Evolutionary conservation across 2,329 filamentous ascomycete genomes (phyloP).

Genomic region (Xylariaceae sp.): DNA sequence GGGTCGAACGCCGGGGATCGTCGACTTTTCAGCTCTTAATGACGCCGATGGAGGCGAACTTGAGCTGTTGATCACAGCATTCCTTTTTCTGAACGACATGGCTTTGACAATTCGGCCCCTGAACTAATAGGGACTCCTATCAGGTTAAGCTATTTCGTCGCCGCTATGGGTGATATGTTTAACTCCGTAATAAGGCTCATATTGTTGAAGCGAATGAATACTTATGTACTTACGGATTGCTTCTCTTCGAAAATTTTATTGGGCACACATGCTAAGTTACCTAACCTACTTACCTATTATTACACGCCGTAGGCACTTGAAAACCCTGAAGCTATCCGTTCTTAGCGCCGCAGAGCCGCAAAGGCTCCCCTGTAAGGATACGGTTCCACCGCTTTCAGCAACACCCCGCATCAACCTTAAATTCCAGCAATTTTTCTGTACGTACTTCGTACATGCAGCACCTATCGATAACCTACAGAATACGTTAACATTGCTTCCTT

Average conservation of each 20-base stretch:
- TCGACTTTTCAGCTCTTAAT: slow-evolving; percentile 41
- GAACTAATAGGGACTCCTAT: background rate
- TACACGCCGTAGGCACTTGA: too few species aligned
- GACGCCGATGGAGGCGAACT: slow-evolving; percentile 36
- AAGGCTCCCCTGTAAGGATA: slow-evolving; percentile 25
- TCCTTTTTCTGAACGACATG: slow-evolving; percentile 65
- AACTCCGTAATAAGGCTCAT: background rate
- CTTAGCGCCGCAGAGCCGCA: slow-evolving; percentile 20
- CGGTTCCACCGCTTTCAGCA: slow-evolving; percentile 33
- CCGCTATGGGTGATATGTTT: background rate
- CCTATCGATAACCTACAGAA: too few species aligned
- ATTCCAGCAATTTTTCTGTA: slow-evolving; percentile 7
- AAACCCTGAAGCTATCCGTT: background rate
- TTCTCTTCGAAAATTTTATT: background rate
- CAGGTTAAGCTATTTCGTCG: background rate
- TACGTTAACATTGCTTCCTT: too few species aligned
- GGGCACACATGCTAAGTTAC: background rate
- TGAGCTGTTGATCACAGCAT: slow-evolving; percentile 52
- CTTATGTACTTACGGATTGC: background rate
- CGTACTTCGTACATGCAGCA: too few species aligned
- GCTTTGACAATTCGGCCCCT: background rate
- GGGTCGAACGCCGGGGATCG: slow-evolving; percentile 65
- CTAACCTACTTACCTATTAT: too few species aligned
- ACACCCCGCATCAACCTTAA: slow-evolving; percentile 15
- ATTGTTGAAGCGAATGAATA: background rate